Percentiles rank a stretch among this genome's conserved stretches.
Evolutionary conservation across 208 protist genomes (phyloP).

Genomic region (Trypanosoma theileri): DNA sequence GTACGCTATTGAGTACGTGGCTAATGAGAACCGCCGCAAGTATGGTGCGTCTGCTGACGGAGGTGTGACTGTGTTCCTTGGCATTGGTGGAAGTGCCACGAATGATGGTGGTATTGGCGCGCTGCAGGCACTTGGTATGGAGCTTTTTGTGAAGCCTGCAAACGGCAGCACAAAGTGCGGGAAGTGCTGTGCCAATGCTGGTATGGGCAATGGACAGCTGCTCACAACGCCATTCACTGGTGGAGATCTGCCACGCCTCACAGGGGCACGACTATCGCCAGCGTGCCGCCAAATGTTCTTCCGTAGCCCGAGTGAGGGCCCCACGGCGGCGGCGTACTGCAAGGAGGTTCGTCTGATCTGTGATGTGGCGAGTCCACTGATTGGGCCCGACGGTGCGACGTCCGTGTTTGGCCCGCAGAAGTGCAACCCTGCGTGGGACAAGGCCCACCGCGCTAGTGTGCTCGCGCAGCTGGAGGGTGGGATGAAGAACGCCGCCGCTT

Average conservation of each 20-base stretch:
- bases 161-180: background rate
- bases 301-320: background rate
- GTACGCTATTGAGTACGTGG: slow-evolving; percentile 54
- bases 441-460: slow-evolving; percentile 27
- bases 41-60: background rate
- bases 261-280: slow-evolving; percentile 31
- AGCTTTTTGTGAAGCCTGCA: slow-evolving; percentile 39
- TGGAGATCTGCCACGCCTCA: slow-evolving; percentile 43
- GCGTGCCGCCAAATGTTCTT: slow-evolving; percentile 11
- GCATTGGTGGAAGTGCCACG: slow-evolving; percentile 80
- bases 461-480: slow-evolving; percentile 48
- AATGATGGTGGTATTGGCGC: slow-evolving; percentile 84
- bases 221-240: slow-evolving; percentile 55
- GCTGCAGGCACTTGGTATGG: slow-evolving; percentile 70
- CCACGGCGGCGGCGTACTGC: background rate
- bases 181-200: background rate
- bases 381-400: slow-evolving; percentile 67
- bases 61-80: slow-evolving; percentile 55
- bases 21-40: background rate
- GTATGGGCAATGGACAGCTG: background rate
- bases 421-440: slow-evolving; percentile 36
- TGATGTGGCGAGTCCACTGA: slow-evolving; percentile 73
- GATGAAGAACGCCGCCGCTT: slow-evolving; percentile 54
- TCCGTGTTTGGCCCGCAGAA: slow-evolving; percentile 80
- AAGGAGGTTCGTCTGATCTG: slow-evolving; percentile 62